Conservation (phyloP, 108 stramenopile species). For the Nitzschia putrida region DNA sequence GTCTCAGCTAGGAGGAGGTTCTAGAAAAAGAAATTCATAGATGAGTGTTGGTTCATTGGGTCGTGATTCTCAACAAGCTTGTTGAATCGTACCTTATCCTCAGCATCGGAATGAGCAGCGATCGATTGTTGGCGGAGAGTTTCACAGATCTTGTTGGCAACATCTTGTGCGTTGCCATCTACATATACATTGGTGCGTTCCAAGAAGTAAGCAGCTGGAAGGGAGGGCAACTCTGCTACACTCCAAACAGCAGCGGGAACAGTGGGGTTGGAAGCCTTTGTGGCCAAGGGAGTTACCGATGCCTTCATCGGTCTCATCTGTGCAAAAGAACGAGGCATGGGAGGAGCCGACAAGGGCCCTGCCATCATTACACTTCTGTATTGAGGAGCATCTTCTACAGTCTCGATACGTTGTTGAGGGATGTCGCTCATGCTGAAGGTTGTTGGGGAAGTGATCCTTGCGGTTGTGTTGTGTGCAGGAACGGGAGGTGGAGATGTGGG, state of each 20-base stretch:
- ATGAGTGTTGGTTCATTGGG: background rate
- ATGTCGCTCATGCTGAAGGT: background rate
- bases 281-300: background rate
- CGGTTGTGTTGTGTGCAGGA: no score
- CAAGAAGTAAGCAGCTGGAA: constrained; percentile 23
- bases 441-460: background rate
- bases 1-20: constrained; percentile 28
- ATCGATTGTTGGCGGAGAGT: constrained; percentile 6
- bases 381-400: constrained; percentile 29
- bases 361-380: constrained; percentile 34
- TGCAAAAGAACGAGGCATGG: constrained; percentile 11
- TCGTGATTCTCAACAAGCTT: background rate
- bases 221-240: constrained; percentile 16
- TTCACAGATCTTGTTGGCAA: constrained; percentile 29
- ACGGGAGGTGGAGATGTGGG: no score
- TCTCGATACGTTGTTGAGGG: constrained; percentile 7
- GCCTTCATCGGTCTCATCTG: constrained; percentile 14
- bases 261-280: background rate
- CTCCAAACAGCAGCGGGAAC: constrained; percentile 9
- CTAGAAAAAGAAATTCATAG: background rate
- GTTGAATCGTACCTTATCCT: constrained; percentile 22
- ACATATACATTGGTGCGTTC: constrained; percentile 35
- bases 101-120: background rate
- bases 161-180: constrained; percentile 5
- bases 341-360: constrained; percentile 17